phyloP scores from a whole-genome alignment of 257 asterid genomes.

The Knoxia roxburghii region DNA sequence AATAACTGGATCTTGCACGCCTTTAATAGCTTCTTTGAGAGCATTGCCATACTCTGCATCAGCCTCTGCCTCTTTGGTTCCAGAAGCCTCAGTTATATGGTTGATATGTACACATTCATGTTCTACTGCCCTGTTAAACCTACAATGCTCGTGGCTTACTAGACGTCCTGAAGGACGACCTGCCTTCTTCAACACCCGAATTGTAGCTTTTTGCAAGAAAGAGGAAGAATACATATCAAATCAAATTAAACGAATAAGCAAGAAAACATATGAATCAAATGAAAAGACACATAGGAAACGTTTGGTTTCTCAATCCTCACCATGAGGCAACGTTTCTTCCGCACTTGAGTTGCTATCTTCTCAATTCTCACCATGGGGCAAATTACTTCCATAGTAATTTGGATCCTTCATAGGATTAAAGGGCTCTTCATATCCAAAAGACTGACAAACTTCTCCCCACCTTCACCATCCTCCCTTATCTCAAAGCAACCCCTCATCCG shows the following conservation, averaged over 20 bases:
- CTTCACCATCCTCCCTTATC: too few species aligned
- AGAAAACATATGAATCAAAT: neutral
- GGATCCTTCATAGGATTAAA: too few species aligned
- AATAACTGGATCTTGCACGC: slow-evolving; percentile 71
- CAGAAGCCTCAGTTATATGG: slow-evolving; percentile 88
- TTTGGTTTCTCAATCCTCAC: too few species aligned
- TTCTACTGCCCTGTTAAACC: slow-evolving; percentile 47
- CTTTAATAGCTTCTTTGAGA: slow-evolving; percentile 78
- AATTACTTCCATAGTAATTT: too few species aligned
- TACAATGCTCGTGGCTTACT: slow-evolving; percentile 87
- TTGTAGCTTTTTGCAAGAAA: slow-evolving; percentile 63
- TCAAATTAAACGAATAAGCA: neutral
- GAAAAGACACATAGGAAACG: neutral
- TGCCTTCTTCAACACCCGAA: slow-evolving; percentile 88
- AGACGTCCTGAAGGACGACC: slow-evolving; percentile 90
- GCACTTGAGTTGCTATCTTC: too few species aligned
- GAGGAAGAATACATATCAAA: slow-evolving; percentile 4
- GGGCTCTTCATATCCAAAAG: too few species aligned
- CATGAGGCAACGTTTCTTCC: too few species aligned
- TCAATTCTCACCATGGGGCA: too few species aligned
- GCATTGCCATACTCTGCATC: slow-evolving; percentile 80
- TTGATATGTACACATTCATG: slow-evolving; percentile 86
- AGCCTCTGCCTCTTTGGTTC: slow-evolving; percentile 97
- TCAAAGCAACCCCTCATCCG: too few species aligned
- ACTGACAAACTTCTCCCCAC: too few species aligned